Evolutionary conservation across 1,284 basidiomycete species (phyloP).

Genomic region (Boletus sp.): DNA sequence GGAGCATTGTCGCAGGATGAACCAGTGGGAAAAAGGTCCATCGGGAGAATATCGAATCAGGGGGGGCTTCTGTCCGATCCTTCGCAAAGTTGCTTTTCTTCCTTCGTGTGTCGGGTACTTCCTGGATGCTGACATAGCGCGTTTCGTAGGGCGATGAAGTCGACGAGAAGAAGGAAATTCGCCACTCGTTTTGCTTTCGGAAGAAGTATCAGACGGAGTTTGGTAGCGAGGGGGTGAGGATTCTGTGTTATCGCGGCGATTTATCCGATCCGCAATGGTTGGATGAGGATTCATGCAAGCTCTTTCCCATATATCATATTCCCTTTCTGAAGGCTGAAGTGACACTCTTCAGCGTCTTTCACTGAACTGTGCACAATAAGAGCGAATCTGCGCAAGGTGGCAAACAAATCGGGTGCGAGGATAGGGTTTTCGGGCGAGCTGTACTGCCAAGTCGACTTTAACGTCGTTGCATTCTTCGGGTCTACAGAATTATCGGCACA

Average conservation of each 20-base stretch:
- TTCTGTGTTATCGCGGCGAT: not conserved
- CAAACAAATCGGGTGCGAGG: not conserved
- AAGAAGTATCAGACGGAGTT: not conserved
- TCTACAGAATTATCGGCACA: slow-evolving; percentile 2
- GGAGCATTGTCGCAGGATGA: not conserved
- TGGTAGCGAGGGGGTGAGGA: not conserved
- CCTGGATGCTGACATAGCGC: not conserved
- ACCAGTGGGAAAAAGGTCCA: not conserved
- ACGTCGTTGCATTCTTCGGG: slow-evolving; percentile 1
- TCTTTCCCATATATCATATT: no score
- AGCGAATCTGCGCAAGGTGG: not conserved
- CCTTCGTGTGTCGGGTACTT: not conserved
- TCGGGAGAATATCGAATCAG: not conserved
- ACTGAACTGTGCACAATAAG: not conserved
- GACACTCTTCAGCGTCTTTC: not conserved
- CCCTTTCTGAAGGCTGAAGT: not conserved
- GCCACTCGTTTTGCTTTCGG: not conserved
- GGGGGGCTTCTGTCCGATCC: not conserved
- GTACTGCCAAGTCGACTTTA: not conserved
- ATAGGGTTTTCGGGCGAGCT: not conserved
- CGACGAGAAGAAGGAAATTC: not conserved
- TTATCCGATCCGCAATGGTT: not conserved
- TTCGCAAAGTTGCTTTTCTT: not conserved
- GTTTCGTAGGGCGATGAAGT: not conserved
- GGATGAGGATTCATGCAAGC: not conserved